Evolutionary conservation across 306 rosid species (phyloP).

Genomic region (Lupinus albus): DNA sequence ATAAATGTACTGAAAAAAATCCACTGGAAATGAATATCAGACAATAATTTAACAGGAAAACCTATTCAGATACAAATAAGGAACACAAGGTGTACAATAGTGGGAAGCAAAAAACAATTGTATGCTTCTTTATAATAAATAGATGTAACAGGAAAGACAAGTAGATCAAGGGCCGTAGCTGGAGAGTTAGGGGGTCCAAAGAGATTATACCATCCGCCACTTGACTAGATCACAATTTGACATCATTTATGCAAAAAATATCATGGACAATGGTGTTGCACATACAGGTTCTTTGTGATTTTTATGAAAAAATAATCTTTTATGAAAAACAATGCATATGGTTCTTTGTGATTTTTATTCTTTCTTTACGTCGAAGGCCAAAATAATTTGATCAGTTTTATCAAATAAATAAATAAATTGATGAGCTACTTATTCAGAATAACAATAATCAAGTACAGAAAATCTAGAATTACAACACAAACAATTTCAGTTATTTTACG

Average conservation of each 20-base stretch:
- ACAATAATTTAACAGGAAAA: background rate
- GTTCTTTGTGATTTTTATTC: slow-evolving; percentile 2
- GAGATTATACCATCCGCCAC: background rate
- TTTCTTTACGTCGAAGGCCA: slow-evolving; percentile 20
- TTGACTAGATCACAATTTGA: background rate
- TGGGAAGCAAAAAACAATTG: background rate
- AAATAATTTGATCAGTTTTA: background rate
- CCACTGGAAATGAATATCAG: background rate
- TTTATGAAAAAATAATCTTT: background rate
- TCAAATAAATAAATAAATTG: background rate
- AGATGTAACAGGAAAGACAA: background rate
- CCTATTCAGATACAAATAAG: background rate
- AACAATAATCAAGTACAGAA: background rate
- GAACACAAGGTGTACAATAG: background rate
- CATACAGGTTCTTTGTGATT: background rate
- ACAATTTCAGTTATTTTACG: background rate
- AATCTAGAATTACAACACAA: background rate
- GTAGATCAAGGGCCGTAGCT: background rate
- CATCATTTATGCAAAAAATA: background rate
- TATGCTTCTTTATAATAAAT: background rate
- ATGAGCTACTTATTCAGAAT: slow-evolving; percentile 4
- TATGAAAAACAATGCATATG: background rate
- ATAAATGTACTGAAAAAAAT: background rate
- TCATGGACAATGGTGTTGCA: background rate
- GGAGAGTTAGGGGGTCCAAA: background rate